These are phyloP conservation scores for Lactarius tabidus DNA, from an alignment of 768 basidiomycete species.

Conservation along the genomic window DNA sequence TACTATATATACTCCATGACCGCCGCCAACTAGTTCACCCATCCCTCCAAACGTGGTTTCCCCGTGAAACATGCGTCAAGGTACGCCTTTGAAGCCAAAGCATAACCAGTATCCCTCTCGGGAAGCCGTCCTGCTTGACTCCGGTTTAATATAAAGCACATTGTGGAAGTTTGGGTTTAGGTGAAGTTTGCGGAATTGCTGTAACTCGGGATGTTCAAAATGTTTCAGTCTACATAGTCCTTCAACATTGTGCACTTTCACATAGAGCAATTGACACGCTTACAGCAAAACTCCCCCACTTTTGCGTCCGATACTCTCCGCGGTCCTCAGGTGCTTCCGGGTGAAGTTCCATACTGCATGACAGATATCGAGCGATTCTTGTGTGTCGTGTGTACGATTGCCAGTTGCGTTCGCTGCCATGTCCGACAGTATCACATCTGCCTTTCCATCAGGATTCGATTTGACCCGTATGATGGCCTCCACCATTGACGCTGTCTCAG, in stretches of 20 bases:
- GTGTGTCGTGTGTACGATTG: slow-evolving; percentile 58
- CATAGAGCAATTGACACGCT: slow-evolving; percentile 26
- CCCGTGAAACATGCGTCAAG: not conserved
- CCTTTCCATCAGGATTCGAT: slow-evolving; percentile 40
- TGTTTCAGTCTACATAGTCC: slow-evolving; percentile 64
- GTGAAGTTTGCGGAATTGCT: slow-evolving; percentile 55
- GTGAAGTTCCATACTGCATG: slow-evolving; percentile 70
- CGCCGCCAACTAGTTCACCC: not conserved
- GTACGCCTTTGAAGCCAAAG: slow-evolving; percentile 49
- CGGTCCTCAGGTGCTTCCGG: slow-evolving; percentile 46
- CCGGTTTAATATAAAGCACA: slow-evolving; percentile 74
- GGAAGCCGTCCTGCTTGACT: slow-evolving; percentile 72
- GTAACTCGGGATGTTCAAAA: slow-evolving; percentile 70
- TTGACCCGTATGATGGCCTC: slow-evolving; percentile 35
- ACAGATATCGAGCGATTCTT: slow-evolving; percentile 69
- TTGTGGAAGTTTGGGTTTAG: slow-evolving; percentile 61
- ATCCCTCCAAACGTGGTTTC: not conserved
- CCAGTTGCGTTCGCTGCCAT: slow-evolving; percentile 88
- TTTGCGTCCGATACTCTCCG: slow-evolving; percentile 39
- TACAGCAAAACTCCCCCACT: slow-evolving; percentile 58
- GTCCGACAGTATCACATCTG: slow-evolving; percentile 83
- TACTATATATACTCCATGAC: not conserved
- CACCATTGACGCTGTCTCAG: slow-evolving; percentile 45
- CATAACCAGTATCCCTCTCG: slow-evolving; percentile 88
- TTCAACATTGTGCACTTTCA: slow-evolving; percentile 17